phyloP scores from a whole-genome alignment of 768 basidiomycete species.

The Boletus vinaceobasis region DNA sequence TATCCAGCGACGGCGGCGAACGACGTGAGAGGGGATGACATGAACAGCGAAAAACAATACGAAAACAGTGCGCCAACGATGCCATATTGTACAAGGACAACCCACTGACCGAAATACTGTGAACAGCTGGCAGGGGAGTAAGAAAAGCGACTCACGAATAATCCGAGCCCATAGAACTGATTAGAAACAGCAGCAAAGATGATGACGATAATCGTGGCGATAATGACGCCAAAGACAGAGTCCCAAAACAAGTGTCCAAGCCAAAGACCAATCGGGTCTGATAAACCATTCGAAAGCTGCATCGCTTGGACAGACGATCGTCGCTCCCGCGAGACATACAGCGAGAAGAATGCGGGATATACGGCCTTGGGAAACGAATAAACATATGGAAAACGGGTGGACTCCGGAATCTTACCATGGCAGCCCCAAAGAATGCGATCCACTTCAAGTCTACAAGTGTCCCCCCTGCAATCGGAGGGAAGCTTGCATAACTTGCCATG shows the following conservation, averaged over 20 bases:
- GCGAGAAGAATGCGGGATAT: constrained; percentile 76
- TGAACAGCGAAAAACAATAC: constrained; percentile 60
- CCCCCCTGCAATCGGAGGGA: constrained; percentile 54
- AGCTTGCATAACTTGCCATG: constrained; percentile 50
- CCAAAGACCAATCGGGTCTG: constrained; percentile 70
- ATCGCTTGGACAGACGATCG: constrained; percentile 71
- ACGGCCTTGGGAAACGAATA: constrained; percentile 45
- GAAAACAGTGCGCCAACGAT: constrained; percentile 65
- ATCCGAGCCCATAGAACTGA: constrained; percentile 68
- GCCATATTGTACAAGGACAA: constrained; percentile 68
- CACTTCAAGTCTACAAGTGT: constrained; percentile 67
- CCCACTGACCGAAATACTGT: constrained; percentile 47
- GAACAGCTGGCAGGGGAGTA: background rate
- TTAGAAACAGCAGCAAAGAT: constrained; percentile 54
- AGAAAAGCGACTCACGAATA: constrained; percentile 45
- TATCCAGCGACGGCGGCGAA: constrained; percentile 73
- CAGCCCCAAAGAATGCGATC: constrained; percentile 69
- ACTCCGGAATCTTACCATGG: constrained; percentile 48
- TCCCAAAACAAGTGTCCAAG: constrained; percentile 79
- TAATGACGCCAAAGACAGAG: constrained; percentile 52
- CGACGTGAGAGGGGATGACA: constrained; percentile 64
- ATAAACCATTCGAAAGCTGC: constrained; percentile 75
- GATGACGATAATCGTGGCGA: constrained; percentile 61
- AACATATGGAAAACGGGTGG: background rate
- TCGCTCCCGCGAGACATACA: constrained; percentile 74